Base-by-base conservation (phyloP, 2,329 filamentous ascomycete species). In the Phialophora chinensis region DNA sequence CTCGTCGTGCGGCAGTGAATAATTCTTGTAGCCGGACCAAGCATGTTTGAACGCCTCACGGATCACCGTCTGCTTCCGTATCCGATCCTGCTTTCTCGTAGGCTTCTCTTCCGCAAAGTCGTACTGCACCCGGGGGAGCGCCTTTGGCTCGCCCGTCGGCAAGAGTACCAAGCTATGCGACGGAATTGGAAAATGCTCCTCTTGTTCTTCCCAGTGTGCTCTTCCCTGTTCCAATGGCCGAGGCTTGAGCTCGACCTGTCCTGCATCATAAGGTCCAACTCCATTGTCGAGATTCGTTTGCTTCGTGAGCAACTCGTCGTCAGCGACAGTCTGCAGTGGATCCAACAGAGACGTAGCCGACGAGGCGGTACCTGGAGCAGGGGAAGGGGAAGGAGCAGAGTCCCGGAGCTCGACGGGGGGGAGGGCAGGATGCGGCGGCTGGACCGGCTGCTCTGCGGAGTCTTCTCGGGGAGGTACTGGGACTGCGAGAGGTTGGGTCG, bases 1-100 rank as follows among this genome's bases (percentile, higher is more conserved):
- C 80, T 98, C 95, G 75, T 98, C 95, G 72, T 96, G 91, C 68
- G 89, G 86, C 87, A 91, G 95, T 11, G 93, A 94, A 73, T 88
- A 84, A 67, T 87, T 83, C 74, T 86, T 90, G 79, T 98, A 98
- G 42, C 91, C 92, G 3, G 82, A 79, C 94, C 95, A 98, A 0
- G 92, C 88, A 72, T 89, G 89, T 73, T 86, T 81, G 77, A 96
- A 91, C 65, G 93, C 90, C 5, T 85, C 83, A 76, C 88, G 92
- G 76, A 98, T 89, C 44, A 84, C 81, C 8, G 83, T 81, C 65
- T 90, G 84, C 65, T 91, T 88, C 60, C 85, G 78, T 66, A 88
- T 78, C 38, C 93, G 88, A 72, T 87, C 87, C 56, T 83, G 82
- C 73, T 86, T 88, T 31, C 83, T 84, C 11, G 81, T 79, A 7